phyloP scores from a whole-genome alignment of 768 basidiomycete species.

The Trametes coccinea region DNA sequence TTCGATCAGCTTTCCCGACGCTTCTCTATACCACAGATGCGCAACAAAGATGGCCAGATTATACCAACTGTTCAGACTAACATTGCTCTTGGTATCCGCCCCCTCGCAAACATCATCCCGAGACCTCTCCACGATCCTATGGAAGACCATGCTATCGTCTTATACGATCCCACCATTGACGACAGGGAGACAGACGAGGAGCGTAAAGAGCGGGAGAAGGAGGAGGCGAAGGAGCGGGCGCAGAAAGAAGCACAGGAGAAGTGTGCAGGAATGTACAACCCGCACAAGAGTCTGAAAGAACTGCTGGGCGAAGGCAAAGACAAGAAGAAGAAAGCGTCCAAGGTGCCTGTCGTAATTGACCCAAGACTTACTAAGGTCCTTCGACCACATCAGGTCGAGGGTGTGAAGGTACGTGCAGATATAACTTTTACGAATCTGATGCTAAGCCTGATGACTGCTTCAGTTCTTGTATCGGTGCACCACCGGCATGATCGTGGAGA shows the following conservation, averaged over 20 bases:
- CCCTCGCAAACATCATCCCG: slow-evolving; percentile 77
- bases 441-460: not conserved
- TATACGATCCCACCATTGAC: slow-evolving; percentile 96
- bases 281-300: slow-evolving; percentile 87
- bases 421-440: not conserved
- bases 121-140: slow-evolving; percentile 96
- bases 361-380: slow-evolving; percentile 84
- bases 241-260: slow-evolving; percentile 67
- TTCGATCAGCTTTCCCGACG: slow-evolving; percentile 60
- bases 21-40: slow-evolving; percentile 86
- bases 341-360: slow-evolving; percentile 97
- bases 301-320: slow-evolving; percentile 72
- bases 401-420: slow-evolving; percentile 73
- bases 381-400: slow-evolving; percentile 97
- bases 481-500: slow-evolving; percentile 88
- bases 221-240: slow-evolving; percentile 65
- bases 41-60: slow-evolving; percentile 63
- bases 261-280: slow-evolving; percentile 75
- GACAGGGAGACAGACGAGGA: slow-evolving; percentile 90
- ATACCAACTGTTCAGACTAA: slow-evolving; percentile 61
- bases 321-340: slow-evolving; percentile 63
- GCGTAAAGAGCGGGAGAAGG: slow-evolving; percentile 67
- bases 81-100: slow-evolving; percentile 81
- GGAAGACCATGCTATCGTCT: slow-evolving; percentile 95
- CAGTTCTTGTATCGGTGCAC: slow-evolving; percentile 96